A percentile compares a stretch with the other conserved stretches of the same genome.
Conservation (phyloP, 1,284 basidiomycete species). For the Mixia osmundae region DNA sequence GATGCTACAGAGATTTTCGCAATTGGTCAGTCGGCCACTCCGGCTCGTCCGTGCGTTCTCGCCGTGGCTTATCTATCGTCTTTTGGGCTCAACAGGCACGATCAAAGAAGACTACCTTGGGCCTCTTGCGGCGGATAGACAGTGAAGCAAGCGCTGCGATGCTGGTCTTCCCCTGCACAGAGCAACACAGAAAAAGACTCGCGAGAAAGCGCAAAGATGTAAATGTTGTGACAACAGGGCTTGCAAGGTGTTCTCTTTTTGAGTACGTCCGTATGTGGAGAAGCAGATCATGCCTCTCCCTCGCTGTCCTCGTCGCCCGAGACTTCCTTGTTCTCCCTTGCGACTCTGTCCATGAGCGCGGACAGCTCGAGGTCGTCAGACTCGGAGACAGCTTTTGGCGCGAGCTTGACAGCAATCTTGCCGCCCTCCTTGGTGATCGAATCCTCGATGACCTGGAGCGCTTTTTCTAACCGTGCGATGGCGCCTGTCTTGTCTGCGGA, state of each 20-base stretch:
- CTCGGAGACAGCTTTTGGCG: slow-evolving; percentile 94
- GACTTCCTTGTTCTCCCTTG: slow-evolving; percentile 75
- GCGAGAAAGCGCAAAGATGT: too few species aligned
- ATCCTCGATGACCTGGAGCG: slow-evolving; percentile 68
- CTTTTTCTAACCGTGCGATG: slow-evolving; percentile 75
- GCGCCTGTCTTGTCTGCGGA: slow-evolving; percentile 91
- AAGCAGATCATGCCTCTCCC: not conserved
- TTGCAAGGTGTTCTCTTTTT: too few species aligned
- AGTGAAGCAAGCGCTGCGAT: too few species aligned
- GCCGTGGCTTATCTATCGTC: not conserved
- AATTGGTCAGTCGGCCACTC: too few species aligned
- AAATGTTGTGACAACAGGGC: too few species aligned
- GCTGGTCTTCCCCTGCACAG: too few species aligned
- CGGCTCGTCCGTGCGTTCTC: slow-evolving; percentile 15
- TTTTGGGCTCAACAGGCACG: slow-evolving; percentile 30
- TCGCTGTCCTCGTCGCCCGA: slow-evolving; percentile 28
- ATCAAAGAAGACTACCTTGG: slow-evolving; percentile 88
- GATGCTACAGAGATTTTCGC: slow-evolving; percentile 85
- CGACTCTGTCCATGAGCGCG: slow-evolving; percentile 77
- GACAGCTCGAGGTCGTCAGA: slow-evolving; percentile 87
- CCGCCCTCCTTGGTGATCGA: slow-evolving; percentile 70
- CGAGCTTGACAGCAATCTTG: slow-evolving; percentile 80
- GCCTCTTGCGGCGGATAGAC: too few species aligned
- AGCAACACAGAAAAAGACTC: too few species aligned
- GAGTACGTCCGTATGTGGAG: too few species aligned